Evolutionary conservation across 1,284 basidiomycete genomes (phyloP).

Genomic region (Pyrrhoderma lamaoense): DNA sequence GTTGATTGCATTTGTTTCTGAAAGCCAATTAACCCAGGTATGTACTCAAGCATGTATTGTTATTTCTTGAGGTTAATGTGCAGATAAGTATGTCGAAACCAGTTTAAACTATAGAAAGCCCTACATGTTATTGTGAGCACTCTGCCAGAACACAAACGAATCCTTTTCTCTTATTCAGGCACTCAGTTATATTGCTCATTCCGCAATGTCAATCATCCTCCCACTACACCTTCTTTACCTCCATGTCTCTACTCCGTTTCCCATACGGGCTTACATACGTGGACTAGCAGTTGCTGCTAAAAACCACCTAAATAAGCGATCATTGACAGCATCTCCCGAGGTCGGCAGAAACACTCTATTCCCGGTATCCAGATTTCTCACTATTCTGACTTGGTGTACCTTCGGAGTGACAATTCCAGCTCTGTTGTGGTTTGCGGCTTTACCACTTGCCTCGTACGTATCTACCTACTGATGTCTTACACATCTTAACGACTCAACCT

Average conservation of each 20-base stretch:
- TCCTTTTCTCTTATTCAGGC: neutral
- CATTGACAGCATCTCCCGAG: neutral
- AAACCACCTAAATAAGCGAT: neutral
- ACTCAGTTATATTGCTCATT: constrained; percentile 72
- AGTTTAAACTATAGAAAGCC: constrained; percentile 63
- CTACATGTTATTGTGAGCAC: constrained; percentile 66
- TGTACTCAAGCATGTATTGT: constrained; percentile 18
- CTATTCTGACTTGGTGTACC: constrained; percentile 44
- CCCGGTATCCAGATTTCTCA: constrained; percentile 38
- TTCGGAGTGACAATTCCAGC: constrained; percentile 53
- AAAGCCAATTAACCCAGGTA: constrained; percentile 69
- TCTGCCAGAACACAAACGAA: neutral
- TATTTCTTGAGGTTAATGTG: neutral
- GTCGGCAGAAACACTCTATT: constrained; percentile 27
- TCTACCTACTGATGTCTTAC: constrained; percentile 11
- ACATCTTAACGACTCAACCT: constrained; percentile 13
- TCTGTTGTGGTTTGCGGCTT: constrained; percentile 66
- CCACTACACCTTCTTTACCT: constrained; percentile 68
- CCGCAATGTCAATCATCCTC: constrained; percentile 58
- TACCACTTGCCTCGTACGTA: constrained; percentile 66
- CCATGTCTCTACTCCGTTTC: constrained; percentile 37
- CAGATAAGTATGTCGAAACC: constrained; percentile 63
- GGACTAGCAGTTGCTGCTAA: constrained; percentile 47
- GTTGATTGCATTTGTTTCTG: constrained; percentile 57
- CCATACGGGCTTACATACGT: constrained; percentile 36